Percentiles rank a stretch among this genome's conserved stretches.
Conservation (phyloP, 306 rosid species). For the Cicer arietinum region DNA sequence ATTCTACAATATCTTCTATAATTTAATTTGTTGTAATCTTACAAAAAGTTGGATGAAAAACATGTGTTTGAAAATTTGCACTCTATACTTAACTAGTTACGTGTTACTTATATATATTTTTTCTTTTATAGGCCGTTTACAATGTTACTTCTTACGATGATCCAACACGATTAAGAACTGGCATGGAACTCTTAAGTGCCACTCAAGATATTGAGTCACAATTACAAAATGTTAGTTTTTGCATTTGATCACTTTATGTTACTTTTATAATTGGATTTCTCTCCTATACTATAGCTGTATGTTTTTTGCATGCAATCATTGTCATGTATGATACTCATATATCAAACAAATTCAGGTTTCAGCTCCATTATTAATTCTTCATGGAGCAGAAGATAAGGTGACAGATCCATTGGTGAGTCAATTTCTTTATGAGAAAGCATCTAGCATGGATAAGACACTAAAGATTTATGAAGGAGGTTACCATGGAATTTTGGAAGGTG, state of each 20-base stretch:
- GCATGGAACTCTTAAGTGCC: constrained; percentile 76
- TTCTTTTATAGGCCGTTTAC: constrained; percentile 65
- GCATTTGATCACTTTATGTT: constrained; percentile 5
- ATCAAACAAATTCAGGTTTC: constrained; percentile 56
- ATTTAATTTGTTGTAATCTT: constrained; percentile 20
- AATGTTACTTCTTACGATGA: constrained; percentile 78
- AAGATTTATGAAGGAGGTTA: constrained; percentile 70
- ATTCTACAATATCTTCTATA: too few species aligned
- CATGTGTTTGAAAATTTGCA: neutral
- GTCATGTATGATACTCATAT: neutral
- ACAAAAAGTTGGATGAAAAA: neutral
- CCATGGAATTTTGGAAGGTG: constrained; percentile 89
- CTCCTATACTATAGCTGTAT: neutral
- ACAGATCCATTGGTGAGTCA: constrained; percentile 82
- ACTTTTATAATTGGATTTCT: neutral
- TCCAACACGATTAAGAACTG: constrained; percentile 72
- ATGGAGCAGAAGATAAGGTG: constrained; percentile 83
- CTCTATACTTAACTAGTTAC: constrained; percentile 3
- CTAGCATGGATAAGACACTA: constrained; percentile 73
- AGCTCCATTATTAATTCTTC: constrained; percentile 81
- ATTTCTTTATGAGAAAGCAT: constrained; percentile 79
- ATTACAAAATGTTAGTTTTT: constrained; percentile 64
- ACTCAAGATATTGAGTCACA: constrained; percentile 74
- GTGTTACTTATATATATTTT: neutral
- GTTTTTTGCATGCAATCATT: constrained; percentile 7